phyloP scores from a whole-genome alignment of 1,284 basidiomycete species.

The Microbotryum intermedium region DNA sequence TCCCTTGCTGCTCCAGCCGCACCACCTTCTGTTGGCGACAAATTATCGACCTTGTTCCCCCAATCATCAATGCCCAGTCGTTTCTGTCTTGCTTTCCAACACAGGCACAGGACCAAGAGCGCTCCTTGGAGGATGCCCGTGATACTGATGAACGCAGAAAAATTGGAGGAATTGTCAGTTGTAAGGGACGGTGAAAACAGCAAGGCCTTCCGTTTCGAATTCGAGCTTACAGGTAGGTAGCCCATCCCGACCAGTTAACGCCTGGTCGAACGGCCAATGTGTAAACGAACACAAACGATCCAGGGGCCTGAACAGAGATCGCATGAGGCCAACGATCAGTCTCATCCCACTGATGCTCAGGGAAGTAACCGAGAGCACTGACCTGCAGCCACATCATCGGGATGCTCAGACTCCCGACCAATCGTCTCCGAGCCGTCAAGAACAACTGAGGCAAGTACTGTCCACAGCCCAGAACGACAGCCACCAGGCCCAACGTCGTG shows the following conservation, averaged over 20 bases:
- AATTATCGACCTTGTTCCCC: slow-evolving; percentile 45
- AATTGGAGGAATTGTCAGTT: slow-evolving; percentile 71
- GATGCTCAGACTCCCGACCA: slow-evolving; percentile 86
- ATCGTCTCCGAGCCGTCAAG: slow-evolving; percentile 60
- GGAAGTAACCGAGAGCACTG: background rate
- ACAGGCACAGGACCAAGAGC: slow-evolving; percentile 51
- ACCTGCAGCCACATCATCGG: slow-evolving; percentile 92
- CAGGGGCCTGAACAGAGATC: slow-evolving; percentile 64
- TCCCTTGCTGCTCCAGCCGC: too few species aligned
- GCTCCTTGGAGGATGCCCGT: slow-evolving; percentile 76
- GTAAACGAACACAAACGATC: slow-evolving; percentile 76
- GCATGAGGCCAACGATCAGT: background rate
- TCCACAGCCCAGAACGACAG: slow-evolving; percentile 37
- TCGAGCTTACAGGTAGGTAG: slow-evolving; percentile 37
- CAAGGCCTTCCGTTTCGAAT: background rate
- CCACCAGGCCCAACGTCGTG: slow-evolving; percentile 39
- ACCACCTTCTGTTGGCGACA: too few species aligned
- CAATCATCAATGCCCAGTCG: slow-evolving; percentile 84
- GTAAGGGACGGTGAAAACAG: slow-evolving; percentile 24
- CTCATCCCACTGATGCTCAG: background rate
- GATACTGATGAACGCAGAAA: slow-evolving; percentile 39
- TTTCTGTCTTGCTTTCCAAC: slow-evolving; percentile 48
- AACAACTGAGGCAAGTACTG: slow-evolving; percentile 43
- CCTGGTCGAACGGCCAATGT: slow-evolving; percentile 57
- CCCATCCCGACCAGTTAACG: slow-evolving; percentile 39